Evolutionary conservation across 75 land plant genomes (phyloP).

Genomic region (Azolla pinnata): DNA sequence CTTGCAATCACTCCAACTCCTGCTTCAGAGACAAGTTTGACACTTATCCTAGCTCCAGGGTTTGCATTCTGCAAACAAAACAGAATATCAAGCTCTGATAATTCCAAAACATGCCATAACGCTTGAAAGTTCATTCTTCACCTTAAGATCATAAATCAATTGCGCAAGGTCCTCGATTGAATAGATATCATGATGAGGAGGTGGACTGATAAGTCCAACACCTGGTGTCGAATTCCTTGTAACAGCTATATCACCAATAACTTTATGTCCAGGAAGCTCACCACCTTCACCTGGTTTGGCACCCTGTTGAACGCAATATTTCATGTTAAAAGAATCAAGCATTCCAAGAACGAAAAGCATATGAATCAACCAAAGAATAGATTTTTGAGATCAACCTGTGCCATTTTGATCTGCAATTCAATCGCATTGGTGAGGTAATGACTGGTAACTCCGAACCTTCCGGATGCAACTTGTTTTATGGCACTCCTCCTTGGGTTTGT

Average conservation of each 20-base stretch:
- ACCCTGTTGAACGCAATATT: conserved; percentile 76
- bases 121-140: conserved; percentile 12
- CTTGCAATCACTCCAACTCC: conserved; percentile 98
- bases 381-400: too few species aligned
- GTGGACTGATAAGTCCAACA: conserved; percentile 96
- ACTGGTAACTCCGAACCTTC: conserved; percentile 96
- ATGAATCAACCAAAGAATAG: too few species aligned
- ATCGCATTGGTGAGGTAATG: conserved; percentile 95
- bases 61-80: conserved; percentile 78
- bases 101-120: background rate
- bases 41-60: conserved; percentile 92
- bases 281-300: conserved; percentile 99
- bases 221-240: conserved; percentile 96
- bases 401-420: conserved; percentile 99
- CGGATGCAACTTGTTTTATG: conserved; percentile 98
- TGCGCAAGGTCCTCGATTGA: conserved; percentile 99
- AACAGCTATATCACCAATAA: conserved; percentile 93
- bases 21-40: conserved; percentile 95
- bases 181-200: conserved; percentile 98
- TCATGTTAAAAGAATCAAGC: too few species aligned
- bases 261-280: conserved; percentile 98
- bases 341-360: too few species aligned
- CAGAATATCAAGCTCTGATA: background rate
- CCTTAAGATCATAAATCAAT: conserved; percentile 97
- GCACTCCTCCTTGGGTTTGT: conserved; percentile 91